Percentiles rank a stretch among this genome's conserved stretches.
phyloP scores from a whole-genome alignment of 140 eudicot genomes.

The Anethum foeniculum region DNA sequence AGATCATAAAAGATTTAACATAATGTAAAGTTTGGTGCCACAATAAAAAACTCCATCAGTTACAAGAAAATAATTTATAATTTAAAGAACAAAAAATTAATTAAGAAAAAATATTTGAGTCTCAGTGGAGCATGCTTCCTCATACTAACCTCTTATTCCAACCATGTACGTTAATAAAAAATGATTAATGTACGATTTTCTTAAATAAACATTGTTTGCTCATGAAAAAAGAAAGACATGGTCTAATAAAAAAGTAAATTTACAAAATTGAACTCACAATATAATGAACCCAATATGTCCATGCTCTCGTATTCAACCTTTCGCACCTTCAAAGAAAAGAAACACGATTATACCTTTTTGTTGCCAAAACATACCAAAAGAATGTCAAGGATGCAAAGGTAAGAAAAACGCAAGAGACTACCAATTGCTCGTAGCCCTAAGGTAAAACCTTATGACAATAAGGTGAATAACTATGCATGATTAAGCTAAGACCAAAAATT shows the following conservation, averaged over 20 bases:
- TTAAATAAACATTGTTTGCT: not conserved
- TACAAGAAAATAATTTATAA: not conserved
- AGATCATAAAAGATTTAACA: not conserved
- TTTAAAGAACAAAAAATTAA: not conserved
- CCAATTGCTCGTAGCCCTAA: not conserved
- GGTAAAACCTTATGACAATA: too few species aligned
- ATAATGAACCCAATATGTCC: slow-evolving; percentile 45
- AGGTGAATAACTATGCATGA: too few species aligned
- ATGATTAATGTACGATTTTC: too few species aligned
- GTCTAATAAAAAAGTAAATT: not conserved
- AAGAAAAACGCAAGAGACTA: not conserved
- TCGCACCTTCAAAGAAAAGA: slow-evolving; percentile 37
- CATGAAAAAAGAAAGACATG: not conserved
- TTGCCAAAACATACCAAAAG: not conserved
- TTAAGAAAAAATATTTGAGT: not conserved
- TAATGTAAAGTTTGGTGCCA: not conserved
- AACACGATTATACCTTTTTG: slow-evolving; percentile 8
- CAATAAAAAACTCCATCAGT: not conserved
- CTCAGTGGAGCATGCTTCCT: not conserved
- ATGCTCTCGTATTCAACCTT: slow-evolving; percentile 28
- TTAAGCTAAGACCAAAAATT: too few species aligned
- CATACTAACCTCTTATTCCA: slow-evolving; percentile 66
- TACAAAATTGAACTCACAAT: slow-evolving; percentile 34
- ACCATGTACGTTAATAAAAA: slow-evolving; percentile 42
- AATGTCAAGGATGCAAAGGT: not conserved